Evolutionary conservation across 2,329 filamentous ascomycete genomes (phyloP), one percentile per base, ranked within the genome.

Genomic region (Talaromyces pinophilus): DNA sequence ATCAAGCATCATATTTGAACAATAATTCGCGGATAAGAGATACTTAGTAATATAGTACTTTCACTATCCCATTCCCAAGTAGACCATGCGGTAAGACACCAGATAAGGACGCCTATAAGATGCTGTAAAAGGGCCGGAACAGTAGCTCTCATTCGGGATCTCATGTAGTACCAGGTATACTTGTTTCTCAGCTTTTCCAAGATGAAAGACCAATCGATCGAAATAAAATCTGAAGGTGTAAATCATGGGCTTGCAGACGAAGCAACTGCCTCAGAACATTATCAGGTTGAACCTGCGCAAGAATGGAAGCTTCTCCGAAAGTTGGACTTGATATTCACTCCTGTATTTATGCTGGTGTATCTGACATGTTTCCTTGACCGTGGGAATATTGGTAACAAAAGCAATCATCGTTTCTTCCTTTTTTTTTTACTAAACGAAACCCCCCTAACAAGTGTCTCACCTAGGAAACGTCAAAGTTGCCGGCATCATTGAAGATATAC

Each of bases 321-420:
- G 66, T 73, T 85, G 7, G 83, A 85, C 64, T 59, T 80, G 5
- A 78, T 77, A 3, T 80, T 85, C 57, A 78, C 80, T 4, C 83
- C 83, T 0, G 81, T 86, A 64, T 83, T 87, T 66, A 85, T 85
- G 80, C 72, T 85, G 48, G 79, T 86, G 6, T 88, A 86, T 67
- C 71, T 87, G n/a, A 79, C 81, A 4, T 85, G 82, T 67, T 86
- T 84, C 70, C 76, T 86, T 44, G 86, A 88, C 73, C 80, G 86
- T 61, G 78, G 79, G 25, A 85, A 84, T 69, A 85, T 86, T 44
- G 82, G 82, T 78, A 69, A n/a, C 7, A 64, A 28, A 28, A 33
- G 50, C 6, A 30, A n/a, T 44, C 40, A 44, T 44, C 6, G 28
- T 30, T 30, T 30, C 5, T 44, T 44, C n/a, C 5, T 44, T 5